Conservation (phyloP, 1,284 basidiomycete genomes). For the Apiotrichum sp. region DNA sequence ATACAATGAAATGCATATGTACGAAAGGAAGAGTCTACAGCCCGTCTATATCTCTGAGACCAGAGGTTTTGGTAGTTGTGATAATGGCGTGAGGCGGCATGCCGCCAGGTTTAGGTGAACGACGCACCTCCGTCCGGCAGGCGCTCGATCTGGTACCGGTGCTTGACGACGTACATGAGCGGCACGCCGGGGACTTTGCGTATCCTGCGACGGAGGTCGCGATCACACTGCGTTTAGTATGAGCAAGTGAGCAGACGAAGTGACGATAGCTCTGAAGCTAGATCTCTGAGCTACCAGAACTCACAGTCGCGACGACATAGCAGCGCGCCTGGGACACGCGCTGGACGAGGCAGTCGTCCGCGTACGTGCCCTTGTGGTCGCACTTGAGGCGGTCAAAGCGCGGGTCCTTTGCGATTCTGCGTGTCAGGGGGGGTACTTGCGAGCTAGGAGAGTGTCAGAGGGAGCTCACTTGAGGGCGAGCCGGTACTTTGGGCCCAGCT, state of each 20-base stretch:
- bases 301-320: constrained; percentile 85
- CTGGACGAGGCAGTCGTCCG: constrained; percentile 96
- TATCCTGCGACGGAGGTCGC: constrained; percentile 84
- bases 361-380: constrained; percentile 90
- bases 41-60: neutral
- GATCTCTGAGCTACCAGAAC: constrained; percentile 4
- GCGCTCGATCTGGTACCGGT: constrained; percentile 85
- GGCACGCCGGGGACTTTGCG: constrained; percentile 91
- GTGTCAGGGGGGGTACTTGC: neutral
- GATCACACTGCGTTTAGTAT: constrained; percentile 61
- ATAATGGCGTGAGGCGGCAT: too few species aligned
- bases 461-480: constrained; percentile 72
- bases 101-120: constrained; percentile 14
- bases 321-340: constrained; percentile 91
- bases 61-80: neutral
- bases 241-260: neutral
- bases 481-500: constrained; percentile 91
- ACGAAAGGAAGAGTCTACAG: constrained; percentile 3
- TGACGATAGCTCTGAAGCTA: too few species aligned
- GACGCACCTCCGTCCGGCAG: constrained; percentile 60
- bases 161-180: constrained; percentile 88
- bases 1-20: constrained; percentile 15
- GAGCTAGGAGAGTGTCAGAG: neutral
- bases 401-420: constrained; percentile 89
- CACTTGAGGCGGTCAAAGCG: constrained; percentile 91